Evolutionary conservation across 2,329 filamentous ascomycete genomes (phyloP), one percentile per base, ranked within the genome.

Genomic region (Pyrenophora seminiperda): DNA sequence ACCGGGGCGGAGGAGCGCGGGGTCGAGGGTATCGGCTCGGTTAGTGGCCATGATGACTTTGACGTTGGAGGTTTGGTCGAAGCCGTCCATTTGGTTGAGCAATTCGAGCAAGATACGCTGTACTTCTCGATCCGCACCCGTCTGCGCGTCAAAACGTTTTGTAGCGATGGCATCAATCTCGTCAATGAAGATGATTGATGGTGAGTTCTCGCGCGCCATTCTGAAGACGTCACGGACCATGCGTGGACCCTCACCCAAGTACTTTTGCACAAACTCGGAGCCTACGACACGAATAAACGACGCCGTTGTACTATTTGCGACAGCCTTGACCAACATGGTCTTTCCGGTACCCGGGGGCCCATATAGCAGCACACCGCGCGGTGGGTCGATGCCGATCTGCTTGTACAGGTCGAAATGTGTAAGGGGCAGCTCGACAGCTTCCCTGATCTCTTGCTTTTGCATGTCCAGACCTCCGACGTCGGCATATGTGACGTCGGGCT

Each of bases 31-130:
- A 75, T 97, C 94, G 61, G 94, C 93, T 73, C 94, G 89, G 81
- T 99, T 99, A 62, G 94, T 99, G 62, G 94, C 94, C 94, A 99
- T 99, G 79, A 99, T 99, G 73, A 99, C 94, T 81, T 99, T 99
- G 77, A 99, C 94, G 76, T 99, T 99, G 73, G 91, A 90, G 0
- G 91, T 96, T 77, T 99, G 94, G 75, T 99, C 94, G 79, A 99
- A 99, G 60, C 94, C 94, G 73, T 99, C 94, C 94, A 99, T 99
- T 78, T 99, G 94, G 79, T 99, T 99, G 59, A 99, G 87, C 62
- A 99, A 80, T 75, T 99, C 94, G 53, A 99, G 87, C 52, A 99
- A 81, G 69, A 99, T 99, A 82, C 94, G 93, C 79, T 99, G 94
- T 13, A 99, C 94, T 77, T 99, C 94, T 78, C 94, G 86, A 72